Evolutionary conservation across 305 asterid genomes (phyloP).

Genomic region (Fraxinus baroniana): DNA sequence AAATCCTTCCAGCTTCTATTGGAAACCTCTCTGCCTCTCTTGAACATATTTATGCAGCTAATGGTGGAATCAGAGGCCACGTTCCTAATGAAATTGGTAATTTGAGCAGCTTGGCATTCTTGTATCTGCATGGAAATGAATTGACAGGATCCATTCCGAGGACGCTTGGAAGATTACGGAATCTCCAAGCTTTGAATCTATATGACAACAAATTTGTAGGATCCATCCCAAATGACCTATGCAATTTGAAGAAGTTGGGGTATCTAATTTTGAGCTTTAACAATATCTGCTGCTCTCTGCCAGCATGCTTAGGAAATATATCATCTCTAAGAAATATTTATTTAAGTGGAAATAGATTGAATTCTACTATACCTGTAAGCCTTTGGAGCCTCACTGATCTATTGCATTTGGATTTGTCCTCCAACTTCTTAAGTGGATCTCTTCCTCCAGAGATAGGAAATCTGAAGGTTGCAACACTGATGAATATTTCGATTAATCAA

Average conservation of each 20-base stretch:
- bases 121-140: too few relatives aligned
- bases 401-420: conserved; percentile 24
- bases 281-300: conserved; percentile 31
- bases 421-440: conserved; percentile 32
- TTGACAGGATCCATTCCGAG: too few relatives aligned
- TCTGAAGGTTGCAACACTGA: conserved; percentile 4
- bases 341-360: conserved; percentile 29
- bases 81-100: conserved; percentile 42
- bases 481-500: conserved; percentile 35
- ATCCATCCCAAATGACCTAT: conserved; percentile 25
- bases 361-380: conserved; percentile 33
- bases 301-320: conserved; percentile 41
- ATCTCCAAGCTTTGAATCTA: conserved; percentile 28
- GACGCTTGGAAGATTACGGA: background rate
- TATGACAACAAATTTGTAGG: conserved; percentile 24
- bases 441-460: conserved; percentile 36
- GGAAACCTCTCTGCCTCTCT: conserved; percentile 41
- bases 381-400: conserved; percentile 33
- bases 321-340: conserved; percentile 25
- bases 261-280: conserved; percentile 17
- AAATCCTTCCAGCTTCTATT: conserved; percentile 33
- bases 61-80: conserved; percentile 29
- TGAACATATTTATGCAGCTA: background rate
- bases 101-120: conserved; percentile 18
- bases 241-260: conserved; percentile 24